These are phyloP conservation scores for Phytophthora boehmeriae DNA, from an alignment of 352 stramenopile genomes.

Conservation along the genomic window DNA sequence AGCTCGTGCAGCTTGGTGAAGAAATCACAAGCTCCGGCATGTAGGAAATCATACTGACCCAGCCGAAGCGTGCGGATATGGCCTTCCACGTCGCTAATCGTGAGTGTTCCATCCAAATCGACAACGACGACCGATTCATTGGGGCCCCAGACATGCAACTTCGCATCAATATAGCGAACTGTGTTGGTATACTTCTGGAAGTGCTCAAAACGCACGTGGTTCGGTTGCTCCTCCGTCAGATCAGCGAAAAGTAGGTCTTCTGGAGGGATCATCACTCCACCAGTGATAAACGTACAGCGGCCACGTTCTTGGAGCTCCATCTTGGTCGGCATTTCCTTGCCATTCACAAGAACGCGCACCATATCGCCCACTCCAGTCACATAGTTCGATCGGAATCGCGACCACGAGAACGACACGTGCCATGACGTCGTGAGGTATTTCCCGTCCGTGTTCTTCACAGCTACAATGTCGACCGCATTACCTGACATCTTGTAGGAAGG, in stretches of 20 bases:
- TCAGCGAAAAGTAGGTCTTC: slow-evolving; percentile 59
- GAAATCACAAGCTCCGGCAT: slow-evolving; percentile 79
- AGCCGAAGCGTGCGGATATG: slow-evolving; percentile 86
- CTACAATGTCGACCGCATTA: slow-evolving; percentile 84
- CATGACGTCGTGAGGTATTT: slow-evolving; percentile 73
- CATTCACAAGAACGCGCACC: slow-evolving; percentile 79
- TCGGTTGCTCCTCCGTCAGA: slow-evolving; percentile 63
- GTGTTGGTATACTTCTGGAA: slow-evolving; percentile 72
- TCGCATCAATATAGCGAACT: slow-evolving; percentile 74
- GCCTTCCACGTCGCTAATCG: slow-evolving; percentile 85
- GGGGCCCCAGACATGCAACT: slow-evolving; percentile 76
- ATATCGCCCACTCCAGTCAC: slow-evolving; percentile 70
- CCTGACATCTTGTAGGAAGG: slow-evolving; percentile 73
- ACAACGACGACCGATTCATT: slow-evolving; percentile 85
- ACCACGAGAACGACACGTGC: slow-evolving; percentile 81
- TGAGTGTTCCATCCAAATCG: slow-evolving; percentile 85
- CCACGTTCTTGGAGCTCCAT: slow-evolving; percentile 77
- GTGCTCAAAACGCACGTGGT: slow-evolving; percentile 82
- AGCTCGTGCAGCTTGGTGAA: slow-evolving; percentile 83
- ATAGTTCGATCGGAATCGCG: slow-evolving; percentile 65
- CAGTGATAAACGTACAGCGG: slow-evolving; percentile 69
- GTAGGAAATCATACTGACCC: slow-evolving; percentile 84
- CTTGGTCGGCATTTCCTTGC: slow-evolving; percentile 73
- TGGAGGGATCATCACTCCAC: slow-evolving; percentile 61
- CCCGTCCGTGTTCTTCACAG: slow-evolving; percentile 62